Evolutionary conservation across 495 filamentous ascomycete genomes (phyloP), one percentile per base, ranked within the genome.

Genomic region (Lentithecium fluviatile): DNA sequence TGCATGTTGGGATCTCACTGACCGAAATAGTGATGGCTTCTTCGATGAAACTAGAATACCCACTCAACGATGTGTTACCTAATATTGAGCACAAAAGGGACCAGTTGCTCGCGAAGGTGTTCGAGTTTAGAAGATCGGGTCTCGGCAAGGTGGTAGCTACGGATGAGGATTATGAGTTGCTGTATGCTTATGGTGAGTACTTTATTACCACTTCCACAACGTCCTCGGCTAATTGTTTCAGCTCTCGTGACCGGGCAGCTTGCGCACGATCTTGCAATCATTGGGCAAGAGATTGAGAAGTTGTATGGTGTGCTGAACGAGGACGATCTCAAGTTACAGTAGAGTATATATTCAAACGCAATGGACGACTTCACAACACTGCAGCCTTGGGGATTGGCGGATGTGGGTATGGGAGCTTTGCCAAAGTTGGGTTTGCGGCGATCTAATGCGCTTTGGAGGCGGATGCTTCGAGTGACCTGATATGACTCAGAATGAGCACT

Each of bases 31-130:
- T 96, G 1, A 82, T 98, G 62, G 94, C 93, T 1, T 92, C 88
- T 1, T 94, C 89, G 1, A 83, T 97, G 72, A 94, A 94, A 76
- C 80, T 97, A 0, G 92, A 95, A 69, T 97, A 95, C 62, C 93
- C 94, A 0, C 76, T 98, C 38, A 95, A 87, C 23, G 90, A 95
- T 65, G 87, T 86, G 21, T 74, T 97, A 12, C 94, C 94, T 4
- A 93, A 84, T 60, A 87, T 91, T 23, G 81, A 87, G 21, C 83
- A 90, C 70, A 83, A 85, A 21, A 77, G 94, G 26, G 93, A 97
- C 68, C 78, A 90, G 54, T 73, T 97, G 42, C 78, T 98, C n/a
- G 89, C 90, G 11, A 93, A 90, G 73, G 86, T 96, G 37, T 95
- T 91, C 62, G 83, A 84, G 63, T 97, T 91, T 73, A 78, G 92